A percentile compares a stretch with the other conserved stretches of the same genome.
phyloP scores from a whole-genome alignment of 345 rosid species.

The Salix suchowensis region DNA sequence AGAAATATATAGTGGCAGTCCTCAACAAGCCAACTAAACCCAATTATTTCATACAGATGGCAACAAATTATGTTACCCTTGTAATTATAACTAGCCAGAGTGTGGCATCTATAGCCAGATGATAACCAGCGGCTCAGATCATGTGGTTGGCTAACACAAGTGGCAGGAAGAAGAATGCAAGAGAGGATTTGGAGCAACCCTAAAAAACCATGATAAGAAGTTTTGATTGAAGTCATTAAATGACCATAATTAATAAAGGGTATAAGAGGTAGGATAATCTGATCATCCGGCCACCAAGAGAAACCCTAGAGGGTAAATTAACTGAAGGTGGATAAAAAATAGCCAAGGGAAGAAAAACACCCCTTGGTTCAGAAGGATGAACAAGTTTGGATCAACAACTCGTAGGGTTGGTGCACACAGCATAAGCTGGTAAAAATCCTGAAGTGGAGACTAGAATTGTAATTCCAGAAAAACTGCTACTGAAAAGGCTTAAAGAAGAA shows the following conservation, averaged over 20 bases:
- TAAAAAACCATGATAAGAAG: background rate
- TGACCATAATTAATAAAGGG: too few relatives aligned
- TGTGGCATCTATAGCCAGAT: background rate
- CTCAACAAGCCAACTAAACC: background rate
- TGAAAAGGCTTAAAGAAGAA: background rate
- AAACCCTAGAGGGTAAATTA: background rate
- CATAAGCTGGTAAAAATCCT: background rate
- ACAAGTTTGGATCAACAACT: background rate
- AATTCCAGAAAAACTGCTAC: background rate
- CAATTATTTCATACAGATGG: background rate
- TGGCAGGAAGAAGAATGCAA: background rate
- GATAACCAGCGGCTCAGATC: background rate
- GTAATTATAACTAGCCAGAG: background rate
- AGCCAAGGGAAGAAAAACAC: slow-evolving; percentile 4
- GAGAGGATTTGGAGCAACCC: background rate
- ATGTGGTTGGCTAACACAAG: too few relatives aligned
- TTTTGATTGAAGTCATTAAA: background rate
- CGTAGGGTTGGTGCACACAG: background rate
- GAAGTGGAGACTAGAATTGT: background rate
- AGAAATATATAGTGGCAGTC: background rate
- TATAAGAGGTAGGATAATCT: background rate
- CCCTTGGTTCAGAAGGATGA: background rate
- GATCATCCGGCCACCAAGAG: slow-evolving; percentile 1
- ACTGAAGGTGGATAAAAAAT: background rate
- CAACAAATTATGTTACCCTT: background rate